phyloP scores from a whole-genome alignment of 148 eudicot species.

The Arbutus unedo region DNA sequence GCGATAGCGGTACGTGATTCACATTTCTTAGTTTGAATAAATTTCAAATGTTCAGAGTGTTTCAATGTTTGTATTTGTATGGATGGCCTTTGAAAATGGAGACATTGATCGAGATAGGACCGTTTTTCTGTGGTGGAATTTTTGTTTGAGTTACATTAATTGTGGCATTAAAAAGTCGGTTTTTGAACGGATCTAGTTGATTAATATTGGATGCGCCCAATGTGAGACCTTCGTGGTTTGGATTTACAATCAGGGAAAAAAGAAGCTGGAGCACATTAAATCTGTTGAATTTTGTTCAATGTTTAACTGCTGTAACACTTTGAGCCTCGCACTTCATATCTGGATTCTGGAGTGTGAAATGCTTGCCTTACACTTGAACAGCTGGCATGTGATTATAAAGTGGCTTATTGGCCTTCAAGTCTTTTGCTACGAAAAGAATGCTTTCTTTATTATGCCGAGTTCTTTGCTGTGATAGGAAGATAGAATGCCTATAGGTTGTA shows the following conservation, averaged over 20 bases:
- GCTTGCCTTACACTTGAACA: background rate
- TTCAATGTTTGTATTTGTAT: background rate
- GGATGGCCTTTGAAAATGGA: constrained; percentile 13
- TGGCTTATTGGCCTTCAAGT: background rate
- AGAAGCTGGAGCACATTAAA: background rate
- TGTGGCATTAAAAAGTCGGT: background rate
- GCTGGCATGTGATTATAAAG: background rate
- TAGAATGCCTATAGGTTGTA: background rate
- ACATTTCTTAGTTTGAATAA: background rate
- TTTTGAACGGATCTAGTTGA: constrained; percentile 13
- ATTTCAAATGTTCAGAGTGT: background rate
- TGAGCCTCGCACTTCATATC: background rate
- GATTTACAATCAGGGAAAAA: background rate
- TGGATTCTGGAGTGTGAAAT: background rate
- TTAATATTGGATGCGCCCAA: background rate
- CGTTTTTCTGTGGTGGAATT: background rate
- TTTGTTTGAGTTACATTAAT: background rate
- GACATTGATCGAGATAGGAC: background rate
- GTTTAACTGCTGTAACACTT: background rate
- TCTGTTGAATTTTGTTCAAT: background rate
- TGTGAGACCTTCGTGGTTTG: background rate
- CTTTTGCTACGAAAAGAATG: background rate
- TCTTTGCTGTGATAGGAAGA: background rate
- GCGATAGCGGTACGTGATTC: constrained; percentile 64
- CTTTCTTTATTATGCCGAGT: background rate